These are phyloP conservation scores for Leccinum aurantiacum DNA, from an alignment of 768 basidiomycete genomes.

Conservation along the genomic window DNA sequence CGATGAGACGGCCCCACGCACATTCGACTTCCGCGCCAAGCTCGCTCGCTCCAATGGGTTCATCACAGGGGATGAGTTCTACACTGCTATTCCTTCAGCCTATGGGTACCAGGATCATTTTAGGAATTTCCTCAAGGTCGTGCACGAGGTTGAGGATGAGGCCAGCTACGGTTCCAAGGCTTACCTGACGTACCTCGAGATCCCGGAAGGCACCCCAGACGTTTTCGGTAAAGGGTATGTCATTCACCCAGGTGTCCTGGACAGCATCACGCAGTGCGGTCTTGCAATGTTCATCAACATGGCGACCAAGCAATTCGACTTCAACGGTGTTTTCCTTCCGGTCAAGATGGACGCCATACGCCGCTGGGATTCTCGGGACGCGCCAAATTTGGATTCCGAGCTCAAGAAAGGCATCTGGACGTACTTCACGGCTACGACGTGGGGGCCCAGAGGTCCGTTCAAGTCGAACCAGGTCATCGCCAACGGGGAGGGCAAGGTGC, in stretches of 20 bases:
- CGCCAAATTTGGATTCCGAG: slow-evolving; percentile 25
- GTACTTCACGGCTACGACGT: slow-evolving; percentile 25
- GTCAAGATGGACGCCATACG: slow-evolving; percentile 32
- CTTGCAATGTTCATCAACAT: slow-evolving; percentile 33
- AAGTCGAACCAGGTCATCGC: slow-evolving; percentile 30
- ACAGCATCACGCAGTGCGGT: slow-evolving; percentile 27
- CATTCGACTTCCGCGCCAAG: slow-evolving; percentile 23
- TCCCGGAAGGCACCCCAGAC: slow-evolving; percentile 24
- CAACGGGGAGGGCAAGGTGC: slow-evolving; percentile 29
- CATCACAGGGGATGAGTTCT: slow-evolving; percentile 22
- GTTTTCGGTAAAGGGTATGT: slow-evolving; percentile 32
- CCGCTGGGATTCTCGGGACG: slow-evolving; percentile 30
- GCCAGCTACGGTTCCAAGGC: slow-evolving; percentile 28
- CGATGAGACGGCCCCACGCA: slow-evolving; percentile 21
- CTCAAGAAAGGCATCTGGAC: slow-evolving; percentile 33
- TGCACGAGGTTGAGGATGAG: slow-evolving; percentile 30
- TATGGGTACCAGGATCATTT: slow-evolving; percentile 28
- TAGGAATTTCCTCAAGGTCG: slow-evolving; percentile 28
- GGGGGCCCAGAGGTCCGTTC: slow-evolving; percentile 26
- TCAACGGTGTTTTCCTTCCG: slow-evolving; percentile 33
- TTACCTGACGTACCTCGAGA: slow-evolving; percentile 26
- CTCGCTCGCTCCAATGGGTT: slow-evolving; percentile 22
- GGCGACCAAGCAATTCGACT: slow-evolving; percentile 32
- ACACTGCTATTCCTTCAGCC: slow-evolving; percentile 18
- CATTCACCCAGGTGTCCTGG: slow-evolving; percentile 35